phyloP scores from a whole-genome alignment of 306 rosid genomes.

The Bauhinia variegata region DNA sequence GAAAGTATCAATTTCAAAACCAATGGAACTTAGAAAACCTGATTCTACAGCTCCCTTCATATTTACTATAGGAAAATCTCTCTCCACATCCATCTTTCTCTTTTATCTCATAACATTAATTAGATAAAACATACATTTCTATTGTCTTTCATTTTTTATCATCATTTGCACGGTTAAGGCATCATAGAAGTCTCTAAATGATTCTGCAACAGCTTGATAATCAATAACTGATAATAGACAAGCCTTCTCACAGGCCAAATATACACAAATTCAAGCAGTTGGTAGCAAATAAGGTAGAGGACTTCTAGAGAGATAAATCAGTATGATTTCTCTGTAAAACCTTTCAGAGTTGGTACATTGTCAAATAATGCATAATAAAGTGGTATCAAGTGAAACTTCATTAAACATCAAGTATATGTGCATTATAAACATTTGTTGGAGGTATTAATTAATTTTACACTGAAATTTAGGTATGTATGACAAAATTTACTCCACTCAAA shows the following conservation, averaged over 20 bases:
- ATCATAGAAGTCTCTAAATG: too few relatives aligned
- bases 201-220: too few relatives aligned
- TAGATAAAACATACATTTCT: not conserved
- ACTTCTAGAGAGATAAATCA: not conserved
- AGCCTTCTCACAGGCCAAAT: not conserved
- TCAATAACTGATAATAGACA: not conserved
- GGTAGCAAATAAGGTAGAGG: not conserved
- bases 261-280: not conserved
- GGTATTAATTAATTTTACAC: not conserved
- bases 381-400: not conserved
- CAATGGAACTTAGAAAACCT: not conserved
- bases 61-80: too few relatives aligned
- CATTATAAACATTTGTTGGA: not conserved
- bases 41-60: not conserved
- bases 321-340: not conserved
- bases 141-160: not conserved
- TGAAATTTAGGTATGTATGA: constrained; percentile 9
- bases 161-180: too few relatives aligned
- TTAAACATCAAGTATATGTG: not conserved
- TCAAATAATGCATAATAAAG: too few relatives aligned
- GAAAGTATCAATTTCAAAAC: not conserved
- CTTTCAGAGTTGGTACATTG: not conserved
- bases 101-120: not conserved
- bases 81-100: too few relatives aligned
- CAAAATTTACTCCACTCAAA: constrained; percentile 18